These are phyloP conservation scores for Volutella citrinella DNA, from an alignment of 2,329 filamentous ascomycete species.

Conservation along the genomic window DNA sequence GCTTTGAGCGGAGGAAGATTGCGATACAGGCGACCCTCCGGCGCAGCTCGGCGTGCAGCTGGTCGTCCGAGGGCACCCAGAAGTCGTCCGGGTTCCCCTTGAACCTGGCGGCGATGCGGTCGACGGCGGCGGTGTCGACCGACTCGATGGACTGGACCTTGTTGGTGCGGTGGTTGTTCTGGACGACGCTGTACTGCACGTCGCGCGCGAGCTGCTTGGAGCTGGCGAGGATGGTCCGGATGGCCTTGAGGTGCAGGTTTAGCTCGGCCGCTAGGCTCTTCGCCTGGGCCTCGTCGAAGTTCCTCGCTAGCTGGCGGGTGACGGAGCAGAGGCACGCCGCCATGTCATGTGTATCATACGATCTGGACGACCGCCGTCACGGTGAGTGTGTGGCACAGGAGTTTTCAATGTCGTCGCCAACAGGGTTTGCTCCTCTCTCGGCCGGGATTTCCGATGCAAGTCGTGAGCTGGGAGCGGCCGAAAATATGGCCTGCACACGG, in stretches of 20 bases:
- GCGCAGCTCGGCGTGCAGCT: conserved; percentile 22
- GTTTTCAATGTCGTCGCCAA: too few relatives aligned
- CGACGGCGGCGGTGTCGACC: conserved; percentile 10
- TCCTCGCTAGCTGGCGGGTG: conserved; percentile 18
- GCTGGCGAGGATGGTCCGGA: conserved; percentile 24
- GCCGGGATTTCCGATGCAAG: too few relatives aligned
- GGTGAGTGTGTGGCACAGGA: too few relatives aligned
- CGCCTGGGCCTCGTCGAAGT: conserved; percentile 20
- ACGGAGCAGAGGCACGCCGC: conserved; percentile 24
- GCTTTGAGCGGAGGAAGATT: conserved; percentile 27
- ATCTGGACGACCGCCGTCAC: too few relatives aligned
- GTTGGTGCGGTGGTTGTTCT: conserved; percentile 28
- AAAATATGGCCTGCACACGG: too few relatives aligned
- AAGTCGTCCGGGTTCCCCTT: conserved; percentile 18
- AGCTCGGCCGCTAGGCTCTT: conserved; percentile 19
- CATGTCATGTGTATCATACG: too few relatives aligned
- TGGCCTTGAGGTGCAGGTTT: conserved; percentile 24
- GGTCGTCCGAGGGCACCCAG: conserved; percentile 17
- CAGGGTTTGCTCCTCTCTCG: too few relatives aligned
- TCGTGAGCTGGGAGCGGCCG: too few relatives aligned
- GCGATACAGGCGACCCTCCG: conserved; percentile 27
- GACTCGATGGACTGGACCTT: conserved; percentile 25
- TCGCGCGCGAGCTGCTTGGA: conserved; percentile 27
- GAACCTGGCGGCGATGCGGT: conserved; percentile 12
- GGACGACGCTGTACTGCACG: conserved; percentile 28